phyloP scores from a whole-genome alignment of 129 eudicot species.

The Daucus carota region DH1_v3.0 NC_030385.2:26489001-26489500 shows the following conservation, averaged over 20 bases:
- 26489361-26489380: background rate
- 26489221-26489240: background rate
- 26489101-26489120: slow-evolving; percentile 19
- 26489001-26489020: background rate
- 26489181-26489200: background rate
- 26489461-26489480: background rate
- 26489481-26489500: slow-evolving; percentile 35
- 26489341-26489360: background rate
- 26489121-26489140: slow-evolving; percentile 18
- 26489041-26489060: slow-evolving; percentile 43
- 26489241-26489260: background rate
- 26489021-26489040: slow-evolving; percentile 27
- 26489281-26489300: background rate
- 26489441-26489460: no score
- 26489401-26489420: background rate
- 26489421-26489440: no score
- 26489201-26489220: background rate
- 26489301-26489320: background rate
- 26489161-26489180: background rate
- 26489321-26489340: background rate
- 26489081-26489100: slow-evolving; percentile 34
- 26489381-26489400: background rate
- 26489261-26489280: background rate
- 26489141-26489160: slow-evolving; percentile 39
- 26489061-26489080: slow-evolving; percentile 58